phyloP scores from a whole-genome alignment of 208 protist genomes.

The Acanthamoeba triangularis region DNA sequence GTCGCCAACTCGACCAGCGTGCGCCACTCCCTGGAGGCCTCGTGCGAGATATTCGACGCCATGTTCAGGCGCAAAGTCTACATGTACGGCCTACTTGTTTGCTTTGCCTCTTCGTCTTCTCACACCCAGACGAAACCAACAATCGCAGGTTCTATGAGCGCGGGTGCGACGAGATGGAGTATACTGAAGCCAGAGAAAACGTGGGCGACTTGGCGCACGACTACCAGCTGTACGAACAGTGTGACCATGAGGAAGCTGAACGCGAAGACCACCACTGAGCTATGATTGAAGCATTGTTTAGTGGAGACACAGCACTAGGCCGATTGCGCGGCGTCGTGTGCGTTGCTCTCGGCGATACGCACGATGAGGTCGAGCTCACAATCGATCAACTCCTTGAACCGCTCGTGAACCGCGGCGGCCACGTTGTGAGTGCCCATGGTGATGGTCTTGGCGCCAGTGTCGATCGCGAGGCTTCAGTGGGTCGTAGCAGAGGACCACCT shows the following conservation, averaged over 20 bases:
- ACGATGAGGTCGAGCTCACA: slow-evolving; percentile 11
- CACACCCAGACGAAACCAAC: too few species aligned
- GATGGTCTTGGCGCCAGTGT: background rate
- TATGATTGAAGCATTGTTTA: too few species aligned
- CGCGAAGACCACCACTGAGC: too few species aligned
- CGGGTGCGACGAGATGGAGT: background rate
- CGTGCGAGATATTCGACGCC: background rate
- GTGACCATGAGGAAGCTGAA: too few species aligned
- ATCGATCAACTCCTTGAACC: slow-evolving; percentile 19
- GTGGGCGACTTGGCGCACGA: background rate
- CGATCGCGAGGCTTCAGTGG: too few species aligned
- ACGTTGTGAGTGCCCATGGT: background rate
- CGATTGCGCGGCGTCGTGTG: background rate
- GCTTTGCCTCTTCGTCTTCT: too few species aligned
- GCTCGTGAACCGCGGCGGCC: background rate
- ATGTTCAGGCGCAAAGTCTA: background rate
- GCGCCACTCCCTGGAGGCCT: background rate
- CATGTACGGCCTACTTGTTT: too few species aligned
- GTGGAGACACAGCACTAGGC: background rate
- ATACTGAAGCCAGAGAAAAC: background rate
- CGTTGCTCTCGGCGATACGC: slow-evolving; percentile 18
- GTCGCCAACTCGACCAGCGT: slow-evolving; percentile 2
- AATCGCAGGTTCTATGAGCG: background rate
- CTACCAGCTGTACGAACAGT: background rate
- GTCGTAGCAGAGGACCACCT: slow-evolving; percentile 12